Conservation (phyloP, 306 rosid species). For the Lathyrus sativus region DNA sequence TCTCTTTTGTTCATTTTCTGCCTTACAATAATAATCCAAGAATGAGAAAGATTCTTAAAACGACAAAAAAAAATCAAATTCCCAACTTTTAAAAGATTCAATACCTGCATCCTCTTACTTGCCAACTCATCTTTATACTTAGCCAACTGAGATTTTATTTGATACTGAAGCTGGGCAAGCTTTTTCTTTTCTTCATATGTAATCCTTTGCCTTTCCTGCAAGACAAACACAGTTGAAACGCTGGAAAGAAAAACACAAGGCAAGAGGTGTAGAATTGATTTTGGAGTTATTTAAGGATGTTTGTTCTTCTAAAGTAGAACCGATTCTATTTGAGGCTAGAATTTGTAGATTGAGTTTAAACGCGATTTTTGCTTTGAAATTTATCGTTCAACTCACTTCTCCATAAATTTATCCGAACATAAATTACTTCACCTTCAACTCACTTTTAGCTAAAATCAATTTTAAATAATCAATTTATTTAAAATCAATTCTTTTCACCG, state of each 20-base stretch:
- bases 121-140: constrained; percentile 88
- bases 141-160: constrained; percentile 90
- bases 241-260: too few species aligned
- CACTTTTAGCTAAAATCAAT: not conserved
- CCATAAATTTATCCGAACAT: too few species aligned
- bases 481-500: not conserved
- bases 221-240: constrained; percentile 29
- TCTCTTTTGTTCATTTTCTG: constrained; percentile 82
- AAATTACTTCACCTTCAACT: too few species aligned
- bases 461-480: too few species aligned
- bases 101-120: constrained; percentile 91
- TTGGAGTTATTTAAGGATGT: too few species aligned
- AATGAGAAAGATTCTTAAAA: constrained; percentile 26
- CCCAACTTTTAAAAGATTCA: constrained; percentile 27
- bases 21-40: constrained; percentile 50
- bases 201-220: constrained; percentile 88
- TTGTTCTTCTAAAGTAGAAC: too few species aligned
- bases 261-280: too few species aligned
- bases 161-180: constrained; percentile 91
- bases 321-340: too few species aligned
- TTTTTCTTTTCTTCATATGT: constrained; percentile 93
- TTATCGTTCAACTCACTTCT: too few species aligned
- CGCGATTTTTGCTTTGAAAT: too few species aligned
- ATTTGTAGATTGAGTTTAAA: too few species aligned
- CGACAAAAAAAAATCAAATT: not conserved